These are phyloP conservation scores for Usnea hakonensis DNA, from an alignment of 495 filamentous ascomycete genomes.

Conservation along the genomic window DNA sequence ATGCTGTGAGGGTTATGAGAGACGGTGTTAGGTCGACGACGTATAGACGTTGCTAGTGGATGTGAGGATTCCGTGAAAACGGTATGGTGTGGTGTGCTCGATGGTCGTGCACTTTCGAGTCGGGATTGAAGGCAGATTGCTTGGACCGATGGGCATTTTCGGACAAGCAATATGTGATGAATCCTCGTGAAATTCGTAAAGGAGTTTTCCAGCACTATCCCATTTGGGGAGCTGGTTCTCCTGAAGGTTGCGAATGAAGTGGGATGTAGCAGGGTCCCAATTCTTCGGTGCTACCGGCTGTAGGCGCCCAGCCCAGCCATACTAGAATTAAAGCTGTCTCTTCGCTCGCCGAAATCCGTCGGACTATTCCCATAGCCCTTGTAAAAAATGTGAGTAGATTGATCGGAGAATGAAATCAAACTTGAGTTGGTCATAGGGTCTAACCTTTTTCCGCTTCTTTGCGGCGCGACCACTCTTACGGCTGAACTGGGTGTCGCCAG, in stretches of 20 bases:
- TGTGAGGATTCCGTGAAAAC: background rate
- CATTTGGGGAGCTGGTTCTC: background rate
- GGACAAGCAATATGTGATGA: background rate
- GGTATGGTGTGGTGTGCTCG: background rate
- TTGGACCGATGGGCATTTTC: background rate
- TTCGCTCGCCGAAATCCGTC: slow-evolving; percentile 13
- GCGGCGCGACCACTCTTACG: slow-evolving; percentile 16
- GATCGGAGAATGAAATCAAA: background rate
- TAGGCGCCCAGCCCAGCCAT: slow-evolving; percentile 11
- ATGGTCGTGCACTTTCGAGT: background rate
- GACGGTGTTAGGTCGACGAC: background rate
- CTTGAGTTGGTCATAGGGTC: background rate
- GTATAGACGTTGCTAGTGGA: background rate
- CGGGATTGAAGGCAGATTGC: background rate
- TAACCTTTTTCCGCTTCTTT: slow-evolving; percentile 43
- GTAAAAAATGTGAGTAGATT: slow-evolving; percentile 3
- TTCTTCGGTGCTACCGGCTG: slow-evolving; percentile 6
- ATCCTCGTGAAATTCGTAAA: too few species aligned
- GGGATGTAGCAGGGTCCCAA: slow-evolving; percentile 8
- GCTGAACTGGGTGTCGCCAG: slow-evolving; percentile 20
- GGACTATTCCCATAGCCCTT: slow-evolving; percentile 13
- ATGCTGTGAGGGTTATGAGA: background rate
- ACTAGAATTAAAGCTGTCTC: slow-evolving; percentile 5
- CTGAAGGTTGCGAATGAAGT: background rate
- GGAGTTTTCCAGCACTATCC: background rate